These are phyloP conservation scores for Hypomontagnella submonticulosa DNA, from an alignment of 495 filamentous ascomycete species.

Conservation along the genomic window DNA sequence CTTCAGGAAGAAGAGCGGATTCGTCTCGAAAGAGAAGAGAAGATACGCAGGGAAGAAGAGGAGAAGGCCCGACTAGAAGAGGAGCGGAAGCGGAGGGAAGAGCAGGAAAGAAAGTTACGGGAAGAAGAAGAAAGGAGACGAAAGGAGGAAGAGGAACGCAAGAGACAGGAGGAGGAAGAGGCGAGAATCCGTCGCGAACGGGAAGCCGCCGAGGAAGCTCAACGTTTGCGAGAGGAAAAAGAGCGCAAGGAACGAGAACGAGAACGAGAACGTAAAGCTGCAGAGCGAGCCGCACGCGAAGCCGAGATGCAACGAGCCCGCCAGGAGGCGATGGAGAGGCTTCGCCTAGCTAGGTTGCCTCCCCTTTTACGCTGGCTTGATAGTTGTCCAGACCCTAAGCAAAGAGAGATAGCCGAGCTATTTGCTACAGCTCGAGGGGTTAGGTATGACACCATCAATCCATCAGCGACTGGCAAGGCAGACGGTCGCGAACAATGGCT, in stretches of 20 bases:
- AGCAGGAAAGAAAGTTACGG: slow-evolving; percentile 46
- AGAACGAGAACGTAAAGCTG: slow-evolving; percentile 61
- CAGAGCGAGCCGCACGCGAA: slow-evolving; percentile 68
- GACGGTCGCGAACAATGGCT: slow-evolving; percentile 75
- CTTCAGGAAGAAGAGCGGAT: slow-evolving; percentile 53
- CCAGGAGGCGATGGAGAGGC: slow-evolving; percentile 57
- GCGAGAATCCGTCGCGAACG: slow-evolving; percentile 57
- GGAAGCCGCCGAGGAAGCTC: slow-evolving; percentile 58
- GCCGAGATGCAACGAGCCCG: slow-evolving; percentile 60
- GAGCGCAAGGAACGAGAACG: slow-evolving; percentile 52
- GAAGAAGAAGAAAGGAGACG: slow-evolving; percentile 42
- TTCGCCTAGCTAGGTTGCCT: slow-evolving; percentile 62
- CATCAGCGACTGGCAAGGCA: slow-evolving; percentile 56
- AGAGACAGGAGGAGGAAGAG: slow-evolving; percentile 54
- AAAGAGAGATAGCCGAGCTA: slow-evolving; percentile 57
- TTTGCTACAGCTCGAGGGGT: slow-evolving; percentile 63
- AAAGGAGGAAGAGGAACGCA: slow-evolving; percentile 53
- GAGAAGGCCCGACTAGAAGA: slow-evolving; percentile 53
- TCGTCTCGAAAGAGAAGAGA: slow-evolving; percentile 48
- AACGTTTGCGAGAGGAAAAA: slow-evolving; percentile 58
- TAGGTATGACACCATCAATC: slow-evolving; percentile 64
- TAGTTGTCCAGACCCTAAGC: slow-evolving; percentile 58
- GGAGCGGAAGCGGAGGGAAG: slow-evolving; percentile 51
- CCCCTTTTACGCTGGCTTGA: slow-evolving; percentile 65
- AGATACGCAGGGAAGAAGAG: slow-evolving; percentile 53